Conservation (phyloP, 2,329 filamentous ascomycete genomes). For the Talaromyces sp. region DNA sequence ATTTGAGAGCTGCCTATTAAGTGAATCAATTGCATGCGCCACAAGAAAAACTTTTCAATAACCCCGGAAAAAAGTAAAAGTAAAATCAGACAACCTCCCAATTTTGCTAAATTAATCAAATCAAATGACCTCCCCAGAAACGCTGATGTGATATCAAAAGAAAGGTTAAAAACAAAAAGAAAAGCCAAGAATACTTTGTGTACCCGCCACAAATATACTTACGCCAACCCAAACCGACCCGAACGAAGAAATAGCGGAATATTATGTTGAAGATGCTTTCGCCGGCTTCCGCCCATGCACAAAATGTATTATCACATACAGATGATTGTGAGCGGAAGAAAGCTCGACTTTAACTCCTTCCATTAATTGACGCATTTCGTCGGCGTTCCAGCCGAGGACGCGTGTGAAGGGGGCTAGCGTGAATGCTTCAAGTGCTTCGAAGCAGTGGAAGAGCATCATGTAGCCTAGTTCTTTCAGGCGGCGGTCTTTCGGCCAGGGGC, state of each 20-base stretch:
- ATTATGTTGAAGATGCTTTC: background rate
- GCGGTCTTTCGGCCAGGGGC: conserved; percentile 29
- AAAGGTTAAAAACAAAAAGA: too few species aligned
- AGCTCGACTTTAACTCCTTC: conserved; percentile 25
- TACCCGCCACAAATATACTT: background rate
- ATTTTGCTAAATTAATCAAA: background rate
- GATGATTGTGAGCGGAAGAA: conserved; percentile 23
- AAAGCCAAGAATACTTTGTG: background rate
- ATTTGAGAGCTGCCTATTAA: background rate
- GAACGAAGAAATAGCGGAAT: background rate
- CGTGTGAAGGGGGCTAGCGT: conserved; percentile 26
- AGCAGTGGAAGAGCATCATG: conserved; percentile 18
- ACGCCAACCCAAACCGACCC: background rate
- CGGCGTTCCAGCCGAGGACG: conserved; percentile 27
- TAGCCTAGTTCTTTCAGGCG: conserved; percentile 27
- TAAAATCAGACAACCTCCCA: background rate
- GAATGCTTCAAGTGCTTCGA: conserved; percentile 27
- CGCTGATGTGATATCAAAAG: background rate
- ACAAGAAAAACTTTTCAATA: background rate
- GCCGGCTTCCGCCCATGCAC: conserved; percentile 25
- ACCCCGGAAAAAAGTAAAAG: background rate
- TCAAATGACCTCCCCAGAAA: background rate
- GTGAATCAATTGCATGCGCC: background rate
- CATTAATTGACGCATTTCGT: conserved; percentile 27
- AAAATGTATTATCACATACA: conserved; percentile 25